phyloP scores from a whole-genome alignment of 1,284 basidiomycete genomes.

The Puccinia coronata region DNA sequence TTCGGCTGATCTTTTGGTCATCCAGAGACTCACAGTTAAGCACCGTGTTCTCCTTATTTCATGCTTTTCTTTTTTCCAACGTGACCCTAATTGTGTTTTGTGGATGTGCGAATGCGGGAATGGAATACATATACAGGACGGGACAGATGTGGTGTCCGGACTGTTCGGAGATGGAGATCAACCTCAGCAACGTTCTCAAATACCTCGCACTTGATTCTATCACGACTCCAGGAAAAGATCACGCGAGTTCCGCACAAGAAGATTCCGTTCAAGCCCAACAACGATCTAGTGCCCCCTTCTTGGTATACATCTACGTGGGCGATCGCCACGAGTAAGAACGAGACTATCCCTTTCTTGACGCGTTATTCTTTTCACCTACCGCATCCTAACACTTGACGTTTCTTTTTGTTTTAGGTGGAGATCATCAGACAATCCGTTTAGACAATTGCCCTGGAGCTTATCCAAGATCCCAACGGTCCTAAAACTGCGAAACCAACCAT shows the following conservation, averaged over 20 bases:
- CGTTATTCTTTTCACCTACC: background rate
- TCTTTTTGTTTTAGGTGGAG: constrained; percentile 28
- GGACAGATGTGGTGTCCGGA: constrained; percentile 46
- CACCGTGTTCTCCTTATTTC: background rate
- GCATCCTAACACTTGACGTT: background rate
- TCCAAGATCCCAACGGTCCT: constrained; percentile 34
- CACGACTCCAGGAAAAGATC: background rate
- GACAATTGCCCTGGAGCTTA: constrained; percentile 24
- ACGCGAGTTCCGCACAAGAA: background rate
- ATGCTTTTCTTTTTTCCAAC: background rate
- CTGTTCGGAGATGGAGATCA: constrained; percentile 32
- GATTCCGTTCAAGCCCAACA: background rate
- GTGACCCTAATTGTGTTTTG: background rate
- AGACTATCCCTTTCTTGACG: background rate
- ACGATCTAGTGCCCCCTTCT: background rate
- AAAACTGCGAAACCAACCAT: background rate
- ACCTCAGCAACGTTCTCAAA: constrained; percentile 2
- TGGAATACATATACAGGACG: no score
- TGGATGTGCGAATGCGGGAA: background rate
- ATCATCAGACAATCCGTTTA: constrained; percentile 23
- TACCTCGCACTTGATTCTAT: background rate
- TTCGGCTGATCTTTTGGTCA: background rate
- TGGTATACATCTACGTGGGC: constrained; percentile 16
- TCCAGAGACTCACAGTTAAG: background rate
- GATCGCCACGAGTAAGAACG: constrained; percentile 22